Base-by-base conservation (phyloP, 495 filamentous ascomycete species). In the Neurospora sp. region DNA sequence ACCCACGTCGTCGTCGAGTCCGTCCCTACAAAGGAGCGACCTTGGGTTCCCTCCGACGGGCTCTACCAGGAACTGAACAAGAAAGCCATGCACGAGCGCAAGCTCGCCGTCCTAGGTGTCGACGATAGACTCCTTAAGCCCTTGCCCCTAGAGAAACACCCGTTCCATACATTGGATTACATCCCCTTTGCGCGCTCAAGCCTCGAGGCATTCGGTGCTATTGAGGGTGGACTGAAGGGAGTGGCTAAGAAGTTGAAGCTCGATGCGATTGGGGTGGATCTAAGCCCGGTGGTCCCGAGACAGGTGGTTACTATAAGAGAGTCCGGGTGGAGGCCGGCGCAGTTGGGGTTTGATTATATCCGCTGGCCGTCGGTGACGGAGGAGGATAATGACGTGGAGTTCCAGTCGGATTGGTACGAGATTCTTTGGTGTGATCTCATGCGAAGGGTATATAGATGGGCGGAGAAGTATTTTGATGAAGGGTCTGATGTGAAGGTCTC, bases 381-480 rank as follows among this genome's bases (percentile, higher is more conserved):
- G 40, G 5, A 35, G 18, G 75, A 75, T 72, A 69, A 70, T 18
- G 39, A 31, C 0, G 48, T 16, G 7, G 78, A 75, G 71, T 8
- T 74, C 9, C 39, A 35, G 23, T 37, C 18, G 2, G 72, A 73
- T 4, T 79, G 78, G 77, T 79, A 40, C 38, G 75, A 76, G 70
- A 71, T 39, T n/a, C n/a, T 74, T 7, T 78, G 76, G 41, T n/a
- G 4, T 16, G 46, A 75, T 20, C 16, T 79, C 54, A 77, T 70
- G 41, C 4, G 48, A 38, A 69, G 72, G 31, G 73, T 72, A 4
- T 20, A 35, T 16, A 20, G 40, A 18, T 70, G 77, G 39, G 74
- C 39, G 27, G 23, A 69, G 23, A 41, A 16, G 39, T 76, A 77
- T 41, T 77, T 79, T 70, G 74, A 62, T 9, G 39, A 48, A 23